These are phyloP conservation scores for Penicillium manginii DNA, from an alignment of 495 filamentous ascomycete species.

Conservation along the genomic window DNA sequence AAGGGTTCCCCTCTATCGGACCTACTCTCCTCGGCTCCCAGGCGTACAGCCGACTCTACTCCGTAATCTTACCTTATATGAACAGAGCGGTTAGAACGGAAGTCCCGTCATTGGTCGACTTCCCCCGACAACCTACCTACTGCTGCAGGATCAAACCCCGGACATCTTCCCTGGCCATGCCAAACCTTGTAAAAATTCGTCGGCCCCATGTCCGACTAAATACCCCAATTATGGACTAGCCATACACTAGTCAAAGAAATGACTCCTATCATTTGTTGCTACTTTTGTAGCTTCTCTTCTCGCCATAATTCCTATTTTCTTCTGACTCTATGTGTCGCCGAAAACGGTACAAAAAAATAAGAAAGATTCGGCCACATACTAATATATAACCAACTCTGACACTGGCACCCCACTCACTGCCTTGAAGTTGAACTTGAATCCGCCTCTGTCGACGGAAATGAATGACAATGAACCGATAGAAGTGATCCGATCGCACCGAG, in stretches of 20 bases:
- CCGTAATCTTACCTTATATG: background rate
- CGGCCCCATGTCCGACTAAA: conserved; percentile 18
- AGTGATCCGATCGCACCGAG: conserved; percentile 36
- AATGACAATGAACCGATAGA: conserved; percentile 42
- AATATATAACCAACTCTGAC: background rate
- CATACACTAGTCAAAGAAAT: conserved; percentile 7
- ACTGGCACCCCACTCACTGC: background rate
- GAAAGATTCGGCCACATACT: background rate
- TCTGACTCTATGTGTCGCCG: conserved; percentile 16
- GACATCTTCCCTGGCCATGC: conserved; percentile 10
- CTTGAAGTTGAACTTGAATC: too few species aligned
- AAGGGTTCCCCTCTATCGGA: background rate
- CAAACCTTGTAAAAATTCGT: conserved; percentile 1
- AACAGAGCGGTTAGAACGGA: background rate
- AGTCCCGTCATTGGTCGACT: conserved; percentile 14
- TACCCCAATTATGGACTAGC: conserved; percentile 12
- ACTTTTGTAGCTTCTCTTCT: background rate
- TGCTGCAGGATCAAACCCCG: background rate
- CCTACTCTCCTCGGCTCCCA: background rate
- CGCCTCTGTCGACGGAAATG: conserved; percentile 26
- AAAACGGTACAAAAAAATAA: conserved; percentile 14
- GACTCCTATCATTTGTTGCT: background rate
- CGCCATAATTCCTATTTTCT: background rate
- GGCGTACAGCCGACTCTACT: too few species aligned
- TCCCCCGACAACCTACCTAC: conserved; percentile 12